Evolutionary conservation across 176 grass and related monocot species (phyloP).

Genomic region (Puccinellia tenuiflora): DNA sequence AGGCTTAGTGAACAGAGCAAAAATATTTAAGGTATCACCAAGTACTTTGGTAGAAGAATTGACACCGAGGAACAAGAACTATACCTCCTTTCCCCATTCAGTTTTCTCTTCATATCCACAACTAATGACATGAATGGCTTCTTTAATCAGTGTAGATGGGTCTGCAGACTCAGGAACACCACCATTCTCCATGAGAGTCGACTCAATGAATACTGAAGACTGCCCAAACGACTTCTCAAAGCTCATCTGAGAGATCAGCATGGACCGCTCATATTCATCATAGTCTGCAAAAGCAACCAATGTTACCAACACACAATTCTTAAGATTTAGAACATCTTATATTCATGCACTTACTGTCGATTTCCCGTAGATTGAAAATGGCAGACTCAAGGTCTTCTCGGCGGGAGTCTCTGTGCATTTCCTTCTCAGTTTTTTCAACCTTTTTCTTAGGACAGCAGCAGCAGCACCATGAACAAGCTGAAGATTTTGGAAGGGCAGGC

Average conservation of each 20-base stretch:
- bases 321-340: constrained; percentile 9
- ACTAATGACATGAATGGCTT: constrained; percentile 95
- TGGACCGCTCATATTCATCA: constrained; percentile 81
- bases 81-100: constrained; percentile 98
- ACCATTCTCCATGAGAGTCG: constrained; percentile 95
- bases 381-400: constrained; percentile 86
- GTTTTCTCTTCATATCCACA: constrained; percentile 99
- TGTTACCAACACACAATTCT: background rate
- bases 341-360: constrained; percentile 63
- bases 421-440: constrained; percentile 67
- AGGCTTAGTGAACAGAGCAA: background rate
- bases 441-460: constrained; percentile 85
- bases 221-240: constrained; percentile 89
- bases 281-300: constrained; percentile 60
- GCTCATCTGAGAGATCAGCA: constrained; percentile 94
- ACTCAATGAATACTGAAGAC: constrained; percentile 91
- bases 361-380: constrained; percentile 94
- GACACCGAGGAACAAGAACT: background rate
- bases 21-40: background rate
- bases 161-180: constrained; percentile 73
- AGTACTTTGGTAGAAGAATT: background rate
- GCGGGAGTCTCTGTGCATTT: constrained; percentile 71
- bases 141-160: constrained; percentile 83
- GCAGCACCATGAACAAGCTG: constrained; percentile 84
- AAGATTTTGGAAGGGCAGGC: constrained; percentile 81